Evolutionary conservation across 2,329 filamentous ascomycete species (phyloP), one percentile per base, ranked within the genome.

Genomic region (Calonectria crousiana): DNA sequence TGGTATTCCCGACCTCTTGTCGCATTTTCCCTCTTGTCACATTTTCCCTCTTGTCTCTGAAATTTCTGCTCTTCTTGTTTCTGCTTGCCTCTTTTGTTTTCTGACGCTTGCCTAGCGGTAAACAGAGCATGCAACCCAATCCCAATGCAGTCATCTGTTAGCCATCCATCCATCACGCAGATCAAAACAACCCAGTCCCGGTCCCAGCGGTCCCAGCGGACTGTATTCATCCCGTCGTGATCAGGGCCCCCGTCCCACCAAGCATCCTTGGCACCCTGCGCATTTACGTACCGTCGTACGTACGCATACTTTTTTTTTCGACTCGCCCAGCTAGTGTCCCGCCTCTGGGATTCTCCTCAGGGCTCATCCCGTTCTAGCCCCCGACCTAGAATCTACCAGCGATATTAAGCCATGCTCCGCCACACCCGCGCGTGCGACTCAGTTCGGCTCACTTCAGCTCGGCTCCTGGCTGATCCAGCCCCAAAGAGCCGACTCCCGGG

Each of bases 311-410:
- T 53, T 62, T 60, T 62, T 60, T 36, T 47, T 36, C 58, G 36
- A 71, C 58, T 65, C 49, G 60, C 47, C 36, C 60, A 36, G 36
- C 34, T 49, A 26, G 34, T 70, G 68, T 53, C 68, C 68, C 56
- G 34, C 67, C 44, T 23, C 56, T 41, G 26, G 56, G 56, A 28
- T 62, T 41, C 34, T 13, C 3, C 56, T 30, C 56, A 62, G 56
- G 56, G 56, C 56, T 62, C 36, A 30, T 41, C 34, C 56, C 56
- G n/a, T 28, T 62, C 56, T 41, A 16, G 34, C 34, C 56, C 38
- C 56, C 56, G 26, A 62, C 36, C 56, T 20, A 20, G 34, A 62
- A 56, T 58, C 49, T 38, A 23, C 14, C 51, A 44, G 18, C 30
- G 34, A 56, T 34, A 23, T 62, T 62, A 65, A 41, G 10, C 41